A percentile compares a stretch with the other conserved stretches of the same genome.
Evolutionary conservation across 371 early-diverging fungal genomes (phyloP).

Genomic region (Mucor lusitanicus): DNA sequence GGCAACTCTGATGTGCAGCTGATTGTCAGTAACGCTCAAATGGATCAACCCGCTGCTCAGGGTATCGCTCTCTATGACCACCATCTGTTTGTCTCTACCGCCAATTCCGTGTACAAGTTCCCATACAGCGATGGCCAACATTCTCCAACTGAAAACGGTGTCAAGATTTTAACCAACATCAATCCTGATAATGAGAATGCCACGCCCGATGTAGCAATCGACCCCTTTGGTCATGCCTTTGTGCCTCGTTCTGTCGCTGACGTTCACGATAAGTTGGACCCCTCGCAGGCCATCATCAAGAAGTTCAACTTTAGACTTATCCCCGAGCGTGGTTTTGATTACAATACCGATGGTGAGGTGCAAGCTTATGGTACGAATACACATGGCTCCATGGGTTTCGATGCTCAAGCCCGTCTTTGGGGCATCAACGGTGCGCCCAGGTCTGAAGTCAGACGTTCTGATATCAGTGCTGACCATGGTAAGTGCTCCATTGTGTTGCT

Average conservation of each 20-base stretch:
- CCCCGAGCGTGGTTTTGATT: constrained; percentile 42
- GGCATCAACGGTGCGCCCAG: constrained; percentile 32
- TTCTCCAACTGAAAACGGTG: constrained; percentile 25
- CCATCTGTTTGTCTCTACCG: constrained; percentile 34
- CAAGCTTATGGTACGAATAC: constrained; percentile 42
- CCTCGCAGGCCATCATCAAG: constrained; percentile 36
- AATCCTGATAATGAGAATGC: constrained; percentile 13
- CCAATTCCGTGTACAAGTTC: constrained; percentile 36
- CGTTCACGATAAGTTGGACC: constrained; percentile 6
- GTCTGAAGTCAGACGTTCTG: constrained; percentile 1
- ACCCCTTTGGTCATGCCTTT: constrained; percentile 40
- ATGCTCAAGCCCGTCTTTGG: constrained; percentile 49
- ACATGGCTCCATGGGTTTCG: constrained; percentile 40
- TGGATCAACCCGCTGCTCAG: constrained; percentile 20
- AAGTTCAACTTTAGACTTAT: constrained; percentile 40
- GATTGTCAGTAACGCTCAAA: constrained; percentile 15
- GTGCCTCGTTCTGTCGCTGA: constrained; percentile 32
- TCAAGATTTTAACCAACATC: constrained; percentile 29
- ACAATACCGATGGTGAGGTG: constrained; percentile 36
- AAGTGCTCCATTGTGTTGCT: neutral
- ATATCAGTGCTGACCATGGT: constrained; percentile 12
- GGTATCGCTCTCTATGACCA: constrained; percentile 31
- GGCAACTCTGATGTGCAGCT: constrained; percentile 32
- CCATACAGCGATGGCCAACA: constrained; percentile 51
- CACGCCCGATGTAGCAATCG: constrained; percentile 36